Evolutionary conservation across 2,329 filamentous ascomycete species (phyloP), one percentile per base, ranked within the genome.

Genomic region (Fusarium globosum): DNA sequence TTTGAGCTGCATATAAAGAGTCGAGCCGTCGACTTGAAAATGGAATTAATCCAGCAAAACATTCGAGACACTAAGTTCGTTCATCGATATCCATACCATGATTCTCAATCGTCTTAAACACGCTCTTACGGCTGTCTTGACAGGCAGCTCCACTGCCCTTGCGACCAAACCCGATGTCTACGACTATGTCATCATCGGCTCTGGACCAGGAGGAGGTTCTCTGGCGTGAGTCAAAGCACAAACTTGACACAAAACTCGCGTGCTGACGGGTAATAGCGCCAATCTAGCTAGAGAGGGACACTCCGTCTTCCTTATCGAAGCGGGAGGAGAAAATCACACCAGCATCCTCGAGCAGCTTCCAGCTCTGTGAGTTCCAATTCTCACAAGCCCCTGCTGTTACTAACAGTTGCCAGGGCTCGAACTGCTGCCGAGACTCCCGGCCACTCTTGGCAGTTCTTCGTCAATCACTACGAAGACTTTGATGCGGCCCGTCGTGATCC

Each of bases 381-480:
- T 28, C 23, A 2, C 21, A 13, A 2, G 7, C 0, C 3, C 6
- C 0, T 7, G 1, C 13, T 18, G 1, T 30, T 20, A 1, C 20
- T 48, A 2, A 64, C 7, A 1, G 6, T 8, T 6, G 1, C 9
- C 0, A 66, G 64, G 10, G 49, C 49, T 3, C 46, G 61, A n/a
- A 66, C 42, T 7, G 26, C 61, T 13, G 61, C 64, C 2, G 61
- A 66, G 21, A 66, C 61, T 6, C 64, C 64, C 1, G 61, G 61
- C 0, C 64, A 66, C 0, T 66, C 61, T 0, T 66, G 61, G 49
- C 49, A 66, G 28, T 66, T 66, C 33, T 66, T 66, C 6, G 61
- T 66, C 23, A n/a, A 65, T 1, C 63, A 65, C 21, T 65, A 65
- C 41, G 6, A 66, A 4, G 64, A 66, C 11, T 66, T 66, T 9